Percentiles rank a stretch among this genome's conserved stretches.
phyloP scores from a whole-genome alignment of 495 filamentous ascomycete genomes.

The Penicillium lagena region DNA sequence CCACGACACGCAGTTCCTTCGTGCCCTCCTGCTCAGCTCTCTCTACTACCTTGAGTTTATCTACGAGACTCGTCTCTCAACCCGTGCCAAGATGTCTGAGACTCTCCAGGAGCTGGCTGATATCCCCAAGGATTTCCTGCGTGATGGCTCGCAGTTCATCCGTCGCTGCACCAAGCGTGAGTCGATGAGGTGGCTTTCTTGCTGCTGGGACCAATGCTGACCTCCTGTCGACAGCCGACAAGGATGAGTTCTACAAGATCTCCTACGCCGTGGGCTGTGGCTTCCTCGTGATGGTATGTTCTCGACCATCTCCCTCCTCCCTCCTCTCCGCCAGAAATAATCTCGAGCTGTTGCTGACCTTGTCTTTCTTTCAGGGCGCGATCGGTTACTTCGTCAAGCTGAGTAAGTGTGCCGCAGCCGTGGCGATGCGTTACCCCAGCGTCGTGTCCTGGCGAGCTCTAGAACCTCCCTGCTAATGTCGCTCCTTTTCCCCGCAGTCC shows the following conservation, averaged over 20 bases:
- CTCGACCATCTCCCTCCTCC: neutral
- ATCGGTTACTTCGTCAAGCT: slow-evolving; percentile 95
- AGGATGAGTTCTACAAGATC: slow-evolving; percentile 88
- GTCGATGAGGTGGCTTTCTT: slow-evolving; percentile 1
- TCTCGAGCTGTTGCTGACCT: neutral
- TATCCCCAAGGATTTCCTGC: slow-evolving; percentile 76
- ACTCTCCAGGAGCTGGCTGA: slow-evolving; percentile 73
- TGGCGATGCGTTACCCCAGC: neutral
- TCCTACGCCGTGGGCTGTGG: slow-evolving; percentile 92
- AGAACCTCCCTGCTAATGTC: too few species aligned
- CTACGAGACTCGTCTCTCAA: neutral
- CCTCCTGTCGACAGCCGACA: slow-evolving; percentile 51
- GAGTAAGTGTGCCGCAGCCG: slow-evolving; percentile 46
- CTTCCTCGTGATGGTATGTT: slow-evolving; percentile 74
- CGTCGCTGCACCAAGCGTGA: slow-evolving; percentile 81
- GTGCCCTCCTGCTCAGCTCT: slow-evolving; percentile 1
- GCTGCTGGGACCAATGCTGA: neutral
- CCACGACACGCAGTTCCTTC: neutral
- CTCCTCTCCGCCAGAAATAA: neutral
- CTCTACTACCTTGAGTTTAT: neutral
- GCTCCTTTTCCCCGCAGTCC: slow-evolving; percentile 38
- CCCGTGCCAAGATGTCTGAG: slow-evolving; percentile 53
- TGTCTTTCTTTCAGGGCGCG: slow-evolving; percentile 22
- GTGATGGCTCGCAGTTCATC: slow-evolving; percentile 75
- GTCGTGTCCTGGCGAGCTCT: too few species aligned